A percentile compares a stretch with the other conserved stretches of the same genome.
phyloP scores from a whole-genome alignment of 495 filamentous ascomycete genomes.

The Sordaria brevicollis region DNA sequence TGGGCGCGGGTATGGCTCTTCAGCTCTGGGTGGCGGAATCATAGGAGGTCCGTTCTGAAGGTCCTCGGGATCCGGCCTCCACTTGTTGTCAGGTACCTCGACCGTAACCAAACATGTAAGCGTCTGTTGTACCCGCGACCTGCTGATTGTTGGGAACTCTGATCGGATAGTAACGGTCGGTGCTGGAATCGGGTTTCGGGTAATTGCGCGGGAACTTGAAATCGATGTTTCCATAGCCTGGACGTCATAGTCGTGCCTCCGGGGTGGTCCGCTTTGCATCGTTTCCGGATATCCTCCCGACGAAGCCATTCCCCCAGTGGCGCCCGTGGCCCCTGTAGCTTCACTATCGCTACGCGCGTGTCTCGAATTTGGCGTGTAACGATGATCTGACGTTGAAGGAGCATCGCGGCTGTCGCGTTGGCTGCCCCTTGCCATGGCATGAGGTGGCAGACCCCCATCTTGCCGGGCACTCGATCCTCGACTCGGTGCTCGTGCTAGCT shows the following conservation, averaged over 20 bases:
- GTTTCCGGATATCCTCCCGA: conserved; percentile 69
- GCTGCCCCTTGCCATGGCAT: conserved; percentile 19
- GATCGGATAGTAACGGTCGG: conserved; percentile 87
- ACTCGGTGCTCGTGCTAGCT: conserved; percentile 37
- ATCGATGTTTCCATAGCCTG: conserved; percentile 91
- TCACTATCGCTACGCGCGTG: conserved; percentile 66
- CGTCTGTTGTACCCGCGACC: conserved; percentile 88
- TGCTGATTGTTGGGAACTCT: conserved; percentile 89
- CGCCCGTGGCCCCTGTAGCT: conserved; percentile 33
- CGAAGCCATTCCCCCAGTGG: conserved; percentile 46
- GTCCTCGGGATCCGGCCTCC: conserved; percentile 79
- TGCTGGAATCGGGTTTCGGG: conserved; percentile 85
- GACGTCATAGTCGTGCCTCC: conserved; percentile 90
- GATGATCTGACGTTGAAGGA: conserved; percentile 46
- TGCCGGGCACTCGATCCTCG: conserved; percentile 34
- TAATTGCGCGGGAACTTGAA: conserved; percentile 57
- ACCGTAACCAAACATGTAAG: conserved; percentile 91
- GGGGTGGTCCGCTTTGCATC: conserved; percentile 41
- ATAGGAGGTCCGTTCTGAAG: conserved; percentile 55
- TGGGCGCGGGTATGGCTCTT: conserved; percentile 33
- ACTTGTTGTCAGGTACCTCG: conserved; percentile 88
- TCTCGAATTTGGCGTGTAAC: conserved; percentile 45
- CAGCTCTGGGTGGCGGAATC: conserved; percentile 26
- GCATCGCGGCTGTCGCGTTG: conserved; percentile 41
- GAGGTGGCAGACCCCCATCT: conserved; percentile 16